Base-by-base conservation (phyloP, 2,329 filamentous ascomycete genomes). In the Coniochaeta hoffmannii region DNA sequence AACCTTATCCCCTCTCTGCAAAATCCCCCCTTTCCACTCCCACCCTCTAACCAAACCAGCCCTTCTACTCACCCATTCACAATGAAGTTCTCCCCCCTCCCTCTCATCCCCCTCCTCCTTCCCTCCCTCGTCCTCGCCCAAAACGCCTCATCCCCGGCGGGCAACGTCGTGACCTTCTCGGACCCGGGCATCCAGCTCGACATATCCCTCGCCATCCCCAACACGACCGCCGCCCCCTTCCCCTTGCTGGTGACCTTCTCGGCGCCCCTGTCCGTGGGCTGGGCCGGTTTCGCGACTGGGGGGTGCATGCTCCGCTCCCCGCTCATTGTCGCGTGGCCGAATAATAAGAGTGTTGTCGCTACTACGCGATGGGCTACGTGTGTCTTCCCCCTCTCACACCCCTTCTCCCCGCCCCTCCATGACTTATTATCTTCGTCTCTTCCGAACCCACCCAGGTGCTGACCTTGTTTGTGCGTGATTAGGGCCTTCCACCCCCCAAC, bases 241-340 rank as follows among this genome's bases (percentile, higher is more conserved):
- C 65, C 68, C 34, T 62, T 66, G 1, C 58, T 68, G 2, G 26
- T 70, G 17, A 66, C 68, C 53, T 67, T 69, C 30, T 58, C 65
- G 1, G 68, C 68, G 1, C 67, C 68, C 3, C 62, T 63, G 24
- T 58, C 57, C 7, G 64, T 65, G 59, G 66, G 64, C 11, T 70
- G 67, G 67, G 66, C 65, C 2, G 68, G 66, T 2, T 66, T 69
- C 41, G 62, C 67, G 2, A 68, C 66, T 63, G 67, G 66, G 24
- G 68, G 67, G 1, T 66, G 63, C 5, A 70, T 69, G 68, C 63
- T 67, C 2, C 67, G 68, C 50, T 65, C 65, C 10, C 68, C 68
- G 5, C 59, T 70, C 3, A 65, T 67, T 4, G 55, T 70, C 24
- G 66, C 66, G 12, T 70, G 68, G 68, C 59, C 65, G 17, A 68